These are phyloP conservation scores for Cerrena zonata DNA, from an alignment of 1,284 basidiomycete species.

Conservation along the genomic window DNA sequence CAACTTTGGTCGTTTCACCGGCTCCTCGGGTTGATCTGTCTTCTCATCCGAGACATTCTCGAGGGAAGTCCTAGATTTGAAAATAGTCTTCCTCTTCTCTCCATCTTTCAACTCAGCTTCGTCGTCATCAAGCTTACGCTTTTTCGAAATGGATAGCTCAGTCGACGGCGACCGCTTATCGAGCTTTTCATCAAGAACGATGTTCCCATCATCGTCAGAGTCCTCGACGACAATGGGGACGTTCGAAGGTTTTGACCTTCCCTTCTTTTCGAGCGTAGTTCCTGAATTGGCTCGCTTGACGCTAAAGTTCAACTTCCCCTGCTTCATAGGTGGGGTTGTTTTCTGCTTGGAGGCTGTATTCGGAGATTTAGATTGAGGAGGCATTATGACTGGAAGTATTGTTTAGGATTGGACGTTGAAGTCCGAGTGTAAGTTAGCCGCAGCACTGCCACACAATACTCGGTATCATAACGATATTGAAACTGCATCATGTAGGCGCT, in stretches of 20 bases:
- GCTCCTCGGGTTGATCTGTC: conserved; percentile 17
- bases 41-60: conserved; percentile 16
- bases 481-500: too few relatives aligned
- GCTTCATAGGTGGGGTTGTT: neutral
- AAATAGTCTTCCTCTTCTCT: conserved; percentile 11
- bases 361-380: neutral
- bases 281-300: neutral
- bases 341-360: neutral
- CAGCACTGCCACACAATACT: too few relatives aligned
- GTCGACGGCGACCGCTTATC: neutral
- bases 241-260: neutral
- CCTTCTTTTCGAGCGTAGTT: neutral
- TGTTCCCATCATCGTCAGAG: neutral
- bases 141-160: neutral
- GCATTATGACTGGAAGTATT: too few relatives aligned
- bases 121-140: conserved; percentile 6
- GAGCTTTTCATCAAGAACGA: neutral
- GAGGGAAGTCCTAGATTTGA: conserved; percentile 13
- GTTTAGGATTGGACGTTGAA: too few relatives aligned
- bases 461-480: too few relatives aligned
- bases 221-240: neutral
- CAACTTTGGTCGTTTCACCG: conserved; percentile 23
- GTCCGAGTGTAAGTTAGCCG: too few relatives aligned
- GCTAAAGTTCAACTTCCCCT: neutral
- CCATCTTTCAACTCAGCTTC: conserved; percentile 5